Percentiles rank a stretch among this genome's conserved stretches.
phyloP scores from a whole-genome alignment of 805 yeast genomes.

The Saturnispora zaruensis region DNA sequence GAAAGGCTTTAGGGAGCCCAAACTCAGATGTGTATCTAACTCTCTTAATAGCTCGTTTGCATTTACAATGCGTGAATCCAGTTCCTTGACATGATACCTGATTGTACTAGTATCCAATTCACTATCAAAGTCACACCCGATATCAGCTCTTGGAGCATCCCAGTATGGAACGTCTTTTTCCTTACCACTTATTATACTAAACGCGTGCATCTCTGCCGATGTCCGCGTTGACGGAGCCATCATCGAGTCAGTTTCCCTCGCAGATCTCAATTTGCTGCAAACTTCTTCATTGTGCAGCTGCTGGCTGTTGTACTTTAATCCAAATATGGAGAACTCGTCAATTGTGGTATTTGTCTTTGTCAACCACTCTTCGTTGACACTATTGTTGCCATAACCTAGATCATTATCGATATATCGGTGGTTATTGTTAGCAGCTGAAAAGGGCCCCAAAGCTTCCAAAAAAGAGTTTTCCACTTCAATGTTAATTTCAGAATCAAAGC shows the following conservation, averaged over 20 bases:
- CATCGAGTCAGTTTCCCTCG: neutral
- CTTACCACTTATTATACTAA: neutral
- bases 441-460: neutral
- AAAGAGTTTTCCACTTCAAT: neutral
- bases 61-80: neutral
- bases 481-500: neutral
- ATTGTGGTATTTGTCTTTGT: neutral
- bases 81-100: neutral
- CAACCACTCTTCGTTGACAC: neutral
- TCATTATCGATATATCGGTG: neutral
- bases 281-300: neutral
- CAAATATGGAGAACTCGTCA: neutral
- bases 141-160: neutral
- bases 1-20: neutral
- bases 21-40: neutral
- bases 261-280: neutral
- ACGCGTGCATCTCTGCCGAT: neutral
- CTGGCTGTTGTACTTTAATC: neutral
- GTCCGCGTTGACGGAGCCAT: neutral
- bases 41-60: slow-evolving; percentile 1
- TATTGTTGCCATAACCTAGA: neutral
- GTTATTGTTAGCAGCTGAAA: neutral
- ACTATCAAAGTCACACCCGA: neutral
- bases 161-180: neutral
- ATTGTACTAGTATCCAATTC: neutral